Evolutionary conservation across 441 rosid species (phyloP), one percentile per base, ranked within the genome.

Genomic region (Metrosideros polymorpha): DNA sequence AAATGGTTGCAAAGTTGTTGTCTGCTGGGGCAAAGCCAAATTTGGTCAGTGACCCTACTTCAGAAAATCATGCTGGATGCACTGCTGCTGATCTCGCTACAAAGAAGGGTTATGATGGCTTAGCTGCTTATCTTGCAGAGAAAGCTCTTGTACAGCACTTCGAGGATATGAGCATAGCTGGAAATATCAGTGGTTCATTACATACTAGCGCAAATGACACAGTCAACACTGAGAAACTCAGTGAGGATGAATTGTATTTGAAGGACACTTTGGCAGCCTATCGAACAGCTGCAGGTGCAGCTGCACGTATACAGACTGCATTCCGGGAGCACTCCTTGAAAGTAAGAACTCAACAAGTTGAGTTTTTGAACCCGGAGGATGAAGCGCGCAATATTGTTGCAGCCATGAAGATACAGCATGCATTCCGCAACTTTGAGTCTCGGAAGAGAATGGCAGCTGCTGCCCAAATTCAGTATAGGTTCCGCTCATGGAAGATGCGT

Each of bases 371-470:
- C 89, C 92, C 94, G n/a, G 99, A 95, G 90, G 93, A 90, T 24
- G 99, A 98, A 84, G 99, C 97, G 42, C 91, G 90, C 59, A 86
- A 24, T 90, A 96, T 96, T 86, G 87, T 98, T 85, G 98, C 99
- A 27, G 99, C 99, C 12, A 87, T 98, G 96, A 96, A 90, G 94
- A 96, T 98, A 92, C 99, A 98, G 89, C 95, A 96, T 83, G 99
- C 99, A 29, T 98, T 91, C 56, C 98, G 98, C 85, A 93, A 94
- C 84, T 93, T 52, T 51, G 98, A 94, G 56, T 85, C 87, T 2
- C 92, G 91, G 83, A 98, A 96, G 91, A 94, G 89, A 90, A 88
- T 98, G 93, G 93, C 93, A 82, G 99, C 99, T 82, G 99, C 98
- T 91, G 96, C 86, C 25, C 94, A 89, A 57, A 98, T 98, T 88